phyloP scores from a whole-genome alignment of 371 early-diverging fungal genomes.

The Polyrhizophydium stewartii region DNA sequence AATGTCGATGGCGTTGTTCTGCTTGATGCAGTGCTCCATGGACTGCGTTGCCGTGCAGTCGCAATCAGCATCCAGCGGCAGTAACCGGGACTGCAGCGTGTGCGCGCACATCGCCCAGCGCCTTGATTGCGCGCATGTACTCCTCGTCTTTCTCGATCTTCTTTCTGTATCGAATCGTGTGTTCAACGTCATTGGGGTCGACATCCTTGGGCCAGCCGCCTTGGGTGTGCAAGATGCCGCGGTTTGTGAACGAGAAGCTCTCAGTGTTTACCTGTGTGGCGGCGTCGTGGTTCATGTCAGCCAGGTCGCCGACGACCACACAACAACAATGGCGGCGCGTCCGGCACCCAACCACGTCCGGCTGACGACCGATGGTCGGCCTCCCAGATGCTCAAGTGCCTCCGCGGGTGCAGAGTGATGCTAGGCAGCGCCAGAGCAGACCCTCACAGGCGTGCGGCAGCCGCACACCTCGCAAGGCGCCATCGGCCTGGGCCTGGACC shows the following conservation, averaged over 20 bases:
- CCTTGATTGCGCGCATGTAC: conserved; percentile 43
- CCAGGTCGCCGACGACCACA: too few species aligned
- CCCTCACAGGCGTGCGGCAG: too few species aligned
- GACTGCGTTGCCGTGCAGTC: conserved; percentile 6
- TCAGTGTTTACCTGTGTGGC: conserved; percentile 49
- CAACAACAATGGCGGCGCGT: too few species aligned
- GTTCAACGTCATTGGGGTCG: conserved; percentile 51
- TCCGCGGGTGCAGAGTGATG: too few species aligned
- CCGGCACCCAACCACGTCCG: too few species aligned
- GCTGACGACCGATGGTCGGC: too few species aligned
- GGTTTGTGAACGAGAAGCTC: conserved; percentile 32
- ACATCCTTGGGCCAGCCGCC: conserved; percentile 63
- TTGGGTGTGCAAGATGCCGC: conserved; percentile 48
- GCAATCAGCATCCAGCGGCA: not conserved
- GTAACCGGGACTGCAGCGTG: not conserved
- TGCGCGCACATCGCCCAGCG: conserved; percentile 31
- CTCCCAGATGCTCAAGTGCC: too few species aligned
- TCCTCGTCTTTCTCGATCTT: conserved; percentile 62
- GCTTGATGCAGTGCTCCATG: conserved; percentile 56
- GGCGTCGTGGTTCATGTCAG: too few species aligned
- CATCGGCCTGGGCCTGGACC: not conserved
- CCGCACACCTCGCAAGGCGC: too few species aligned
- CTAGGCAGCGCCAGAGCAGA: too few species aligned
- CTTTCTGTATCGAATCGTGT: conserved; percentile 52
- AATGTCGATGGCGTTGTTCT: conserved; percentile 59